These are phyloP conservation scores for Fusarium globosum DNA, from an alignment of 2,329 filamentous ascomycete genomes.

Conservation along the genomic window DNA sequence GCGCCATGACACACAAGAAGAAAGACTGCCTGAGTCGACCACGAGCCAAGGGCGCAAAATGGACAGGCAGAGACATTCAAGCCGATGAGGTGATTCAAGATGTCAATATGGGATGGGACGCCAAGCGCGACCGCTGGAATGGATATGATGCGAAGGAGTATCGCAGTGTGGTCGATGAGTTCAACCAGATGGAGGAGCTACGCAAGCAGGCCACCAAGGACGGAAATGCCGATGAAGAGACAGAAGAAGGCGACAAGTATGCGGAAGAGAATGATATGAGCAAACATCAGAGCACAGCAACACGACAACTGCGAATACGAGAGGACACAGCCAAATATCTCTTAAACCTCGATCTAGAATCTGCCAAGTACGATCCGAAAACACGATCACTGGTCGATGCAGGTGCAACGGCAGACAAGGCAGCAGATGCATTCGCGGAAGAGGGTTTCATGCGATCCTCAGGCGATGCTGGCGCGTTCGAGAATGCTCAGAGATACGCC, in stretches of 20 bases:
- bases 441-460: slow-evolving; percentile 91
- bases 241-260: slow-evolving; percentile 77
- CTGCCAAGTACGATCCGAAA: slow-evolving; percentile 97
- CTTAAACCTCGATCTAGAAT: slow-evolving; percentile 93
- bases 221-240: slow-evolving; percentile 62
- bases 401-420: slow-evolving; percentile 82
- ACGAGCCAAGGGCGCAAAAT: slow-evolving; percentile 88
- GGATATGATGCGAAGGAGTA: slow-evolving; percentile 95
- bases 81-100: slow-evolving; percentile 90
- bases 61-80: slow-evolving; percentile 92
- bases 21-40: slow-evolving; percentile 94
- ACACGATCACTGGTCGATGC: slow-evolving; percentile 90
- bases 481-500: slow-evolving; percentile 86
- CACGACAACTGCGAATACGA: slow-evolving; percentile 87
- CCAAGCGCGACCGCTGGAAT: slow-evolving; percentile 97
- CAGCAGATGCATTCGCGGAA: slow-evolving; percentile 86
- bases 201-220: slow-evolving; percentile 63
- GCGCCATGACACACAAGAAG: slow-evolving; percentile 94
- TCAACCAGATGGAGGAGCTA: slow-evolving; percentile 85
- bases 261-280: slow-evolving; percentile 98
- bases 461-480: slow-evolving; percentile 93
- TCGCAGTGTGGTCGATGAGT: slow-evolving; percentile 86
- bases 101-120: slow-evolving; percentile 92
- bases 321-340: slow-evolving; percentile 99
- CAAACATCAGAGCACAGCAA: slow-evolving; percentile 89